A percentile compares a stretch with the other conserved stretches of the same genome.
Conservation (phyloP, 176 grass and related monocot species). For the Themeda triandra region DNA sequence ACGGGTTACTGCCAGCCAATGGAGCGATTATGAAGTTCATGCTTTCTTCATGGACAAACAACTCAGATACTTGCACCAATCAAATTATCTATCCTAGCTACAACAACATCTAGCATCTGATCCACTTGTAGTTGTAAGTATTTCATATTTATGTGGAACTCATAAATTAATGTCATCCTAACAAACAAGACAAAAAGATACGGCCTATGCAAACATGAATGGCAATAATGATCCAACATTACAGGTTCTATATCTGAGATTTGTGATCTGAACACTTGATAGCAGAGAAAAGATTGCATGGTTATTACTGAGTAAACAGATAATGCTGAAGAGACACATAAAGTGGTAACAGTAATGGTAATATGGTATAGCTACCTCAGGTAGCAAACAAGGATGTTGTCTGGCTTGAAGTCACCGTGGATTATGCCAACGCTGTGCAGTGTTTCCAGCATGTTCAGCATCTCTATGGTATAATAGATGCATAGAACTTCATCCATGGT, state of each 20-base stretch:
- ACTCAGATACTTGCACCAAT: conserved; percentile 8
- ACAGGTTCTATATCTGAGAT: neutral
- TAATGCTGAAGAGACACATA: neutral
- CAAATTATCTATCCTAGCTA: neutral
- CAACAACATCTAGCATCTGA: neutral
- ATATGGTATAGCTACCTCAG: conserved; percentile 48
- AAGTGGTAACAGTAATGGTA: conserved; percentile 9
- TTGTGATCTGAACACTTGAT: conserved; percentile 2
- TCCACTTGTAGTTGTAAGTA: neutral
- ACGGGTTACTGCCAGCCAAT: neutral
- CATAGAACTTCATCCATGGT: conserved; percentile 85
- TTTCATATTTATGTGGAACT: conserved; percentile 7
- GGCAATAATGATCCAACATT: neutral
- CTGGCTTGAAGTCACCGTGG: conserved; percentile 93
- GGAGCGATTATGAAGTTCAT: conserved; percentile 6
- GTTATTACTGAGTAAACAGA: conserved; percentile 6
- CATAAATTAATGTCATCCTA: neutral
- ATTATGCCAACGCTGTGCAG: conserved; percentile 79
- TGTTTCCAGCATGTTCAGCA: conserved; percentile 78
- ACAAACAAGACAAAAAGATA: neutral
- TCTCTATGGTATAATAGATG: conserved; percentile 93
- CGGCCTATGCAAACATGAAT: neutral
- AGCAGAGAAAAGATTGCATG: neutral
- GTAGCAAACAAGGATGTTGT: conserved; percentile 89
- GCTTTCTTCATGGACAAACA: conserved; percentile 18